Conservation (phyloP, 2,329 filamentous ascomycete species). For the Teratosphaeria destructans region DNA sequence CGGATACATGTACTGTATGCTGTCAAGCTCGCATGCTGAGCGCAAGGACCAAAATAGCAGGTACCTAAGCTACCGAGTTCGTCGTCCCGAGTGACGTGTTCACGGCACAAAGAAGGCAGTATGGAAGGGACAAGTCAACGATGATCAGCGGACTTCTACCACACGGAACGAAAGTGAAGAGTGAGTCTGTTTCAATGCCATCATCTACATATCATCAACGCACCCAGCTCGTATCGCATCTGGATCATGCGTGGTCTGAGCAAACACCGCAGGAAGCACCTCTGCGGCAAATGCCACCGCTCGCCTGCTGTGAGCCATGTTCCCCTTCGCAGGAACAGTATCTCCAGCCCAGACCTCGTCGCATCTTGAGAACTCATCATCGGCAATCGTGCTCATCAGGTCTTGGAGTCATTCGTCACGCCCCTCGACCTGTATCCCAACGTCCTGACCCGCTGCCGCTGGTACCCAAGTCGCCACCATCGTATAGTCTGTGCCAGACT, state of each 20-base stretch:
- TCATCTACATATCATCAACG: not conserved
- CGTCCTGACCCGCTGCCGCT: not conserved
- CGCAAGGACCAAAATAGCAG: not conserved
- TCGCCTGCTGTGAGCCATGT: not conserved
- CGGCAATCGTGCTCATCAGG: not conserved
- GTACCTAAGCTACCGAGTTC: too few species aligned
- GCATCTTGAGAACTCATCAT: not conserved
- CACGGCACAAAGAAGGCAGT: not conserved
- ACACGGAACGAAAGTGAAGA: not conserved
- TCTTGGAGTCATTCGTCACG: not conserved
- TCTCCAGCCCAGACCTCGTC: not conserved
- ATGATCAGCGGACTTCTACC: not conserved
- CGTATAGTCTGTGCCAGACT: not conserved
- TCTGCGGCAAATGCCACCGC: not conserved
- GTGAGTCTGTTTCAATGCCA: not conserved
- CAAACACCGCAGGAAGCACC: not conserved
- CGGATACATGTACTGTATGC: not conserved
- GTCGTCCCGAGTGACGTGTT: not conserved
- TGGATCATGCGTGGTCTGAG: not conserved
- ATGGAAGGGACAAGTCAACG: not conserved
- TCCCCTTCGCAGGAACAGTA: not conserved
- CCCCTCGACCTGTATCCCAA: not conserved
- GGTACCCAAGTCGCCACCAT: not conserved
- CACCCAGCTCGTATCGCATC: not conserved
- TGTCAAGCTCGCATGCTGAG: not conserved